Base-by-base conservation (phyloP, 2,329 filamentous ascomycete genomes). In the Hymenoscyphus infarciens region DNA sequence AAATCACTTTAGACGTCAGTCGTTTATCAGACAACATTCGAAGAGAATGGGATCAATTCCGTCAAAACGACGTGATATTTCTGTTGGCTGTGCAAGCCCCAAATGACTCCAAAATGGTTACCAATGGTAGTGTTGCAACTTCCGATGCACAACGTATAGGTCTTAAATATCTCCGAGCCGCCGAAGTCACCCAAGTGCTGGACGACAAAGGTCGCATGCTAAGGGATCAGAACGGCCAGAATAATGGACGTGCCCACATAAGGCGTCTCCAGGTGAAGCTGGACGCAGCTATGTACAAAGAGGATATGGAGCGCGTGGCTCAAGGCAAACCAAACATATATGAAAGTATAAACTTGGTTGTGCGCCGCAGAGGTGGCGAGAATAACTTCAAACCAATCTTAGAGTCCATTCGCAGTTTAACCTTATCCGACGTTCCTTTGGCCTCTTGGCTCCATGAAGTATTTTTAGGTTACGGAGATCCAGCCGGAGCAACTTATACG, bases 381-480 rank as follows among this genome's bases (percentile, higher is more conserved):
- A 99, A 99, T 78, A 99, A 99, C 76, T 99, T 99, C 81, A 96
- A 91, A 73, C 87, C 93, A 10, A 88, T 99, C 10, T 81, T 99
- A 39, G 91, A 97, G 71, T 97, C 93, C 1, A 96, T 99, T 73
- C 91, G 89, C 72, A 90, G 86, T 67, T 83, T 99, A 33, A 89
- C 92, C 1, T 81, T 96, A 38, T 92, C 92, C 0, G 91, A 96
- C 69, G 87, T 94, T 22, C 90, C 91, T 6, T 82, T 98, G 60
- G 92, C 95, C 15, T 85, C 88, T 1, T 99, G 95, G 95, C 81
- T 99, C 53, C 92, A 97, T 71, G 95, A 98, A 69, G 94, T 98
- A 10, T 99, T 98, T 75, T 80, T 99, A n/a, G 95, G 95, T 2
- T 98, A 96, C 74, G 95, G 95, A 56, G 93, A 99, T 75, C 94